These are phyloP conservation scores for Babesia gibsoni DNA, from an alignment of 169 alveolate species.

Conservation along the genomic window DNA sequence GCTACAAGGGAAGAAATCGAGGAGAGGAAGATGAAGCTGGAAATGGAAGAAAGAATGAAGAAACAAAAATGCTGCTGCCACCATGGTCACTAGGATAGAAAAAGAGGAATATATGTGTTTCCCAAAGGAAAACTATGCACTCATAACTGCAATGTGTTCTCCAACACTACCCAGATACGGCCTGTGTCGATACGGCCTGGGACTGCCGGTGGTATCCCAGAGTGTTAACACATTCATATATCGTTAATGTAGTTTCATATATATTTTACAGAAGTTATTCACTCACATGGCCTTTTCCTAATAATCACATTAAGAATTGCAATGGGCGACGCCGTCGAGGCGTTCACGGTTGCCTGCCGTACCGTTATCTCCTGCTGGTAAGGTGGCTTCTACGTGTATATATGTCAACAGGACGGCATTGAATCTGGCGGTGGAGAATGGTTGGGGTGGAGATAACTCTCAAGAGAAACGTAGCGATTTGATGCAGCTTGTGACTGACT, in stretches of 20 bases:
- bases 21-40: background rate
- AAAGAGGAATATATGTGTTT: background rate
- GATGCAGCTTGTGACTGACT: conserved; percentile 30
- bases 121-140: background rate
- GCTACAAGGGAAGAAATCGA: background rate
- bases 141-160: background rate
- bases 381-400: background rate
- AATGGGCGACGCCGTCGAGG: conserved; percentile 28
- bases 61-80: background rate
- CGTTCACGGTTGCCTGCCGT: conserved; percentile 35
- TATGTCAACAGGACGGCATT: conserved; percentile 59
- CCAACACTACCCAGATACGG: too few relatives aligned
- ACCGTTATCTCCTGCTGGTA: conserved; percentile 62
- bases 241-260: background rate
- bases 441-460: conserved; percentile 60
- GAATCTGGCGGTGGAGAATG: conserved; percentile 60
- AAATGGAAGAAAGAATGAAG: background rate
- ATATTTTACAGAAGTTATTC: too few relatives aligned
- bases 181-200: too few relatives aligned
- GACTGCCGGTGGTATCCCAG: too few relatives aligned
- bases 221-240: background rate
- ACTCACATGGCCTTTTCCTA: too few relatives aligned
- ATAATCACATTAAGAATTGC: too few relatives aligned
- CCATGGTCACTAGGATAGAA: background rate
- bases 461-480: conserved; percentile 23